Evolutionary conservation across 768 basidiomycete species (phyloP).

Genomic region (Leucocoprinus birnbaumii): DNA sequence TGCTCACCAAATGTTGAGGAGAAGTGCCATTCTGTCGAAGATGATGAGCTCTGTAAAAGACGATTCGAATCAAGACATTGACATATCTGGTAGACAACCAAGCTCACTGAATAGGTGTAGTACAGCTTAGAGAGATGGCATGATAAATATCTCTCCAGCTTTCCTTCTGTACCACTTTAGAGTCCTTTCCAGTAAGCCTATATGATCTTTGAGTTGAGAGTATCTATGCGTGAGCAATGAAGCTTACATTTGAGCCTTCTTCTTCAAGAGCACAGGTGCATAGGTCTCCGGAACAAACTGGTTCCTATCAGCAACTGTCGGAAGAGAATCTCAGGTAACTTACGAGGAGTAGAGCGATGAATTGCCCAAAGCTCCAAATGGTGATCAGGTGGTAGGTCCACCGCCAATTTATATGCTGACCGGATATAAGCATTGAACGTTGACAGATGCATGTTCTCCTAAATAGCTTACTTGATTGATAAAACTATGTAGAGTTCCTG

Average conservation of each 20-base stretch:
- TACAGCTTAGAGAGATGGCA: constrained; percentile 45
- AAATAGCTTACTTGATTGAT: constrained; percentile 56
- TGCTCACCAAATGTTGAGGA: constrained; percentile 2
- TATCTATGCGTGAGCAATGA: constrained; percentile 34
- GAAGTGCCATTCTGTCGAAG: constrained; percentile 3
- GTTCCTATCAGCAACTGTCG: neutral
- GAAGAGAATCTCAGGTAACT: constrained; percentile 14
- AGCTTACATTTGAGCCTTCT: constrained; percentile 53
- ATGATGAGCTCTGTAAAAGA: constrained; percentile 1
- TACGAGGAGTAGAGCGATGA: constrained; percentile 49
- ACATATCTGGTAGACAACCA: neutral
- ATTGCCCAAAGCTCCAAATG: constrained; percentile 65
- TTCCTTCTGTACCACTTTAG: no score
- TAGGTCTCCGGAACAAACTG: constrained; percentile 77
- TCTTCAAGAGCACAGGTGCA: constrained; percentile 53
- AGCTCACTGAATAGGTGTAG: constrained; percentile 69
- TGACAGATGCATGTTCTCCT: neutral
- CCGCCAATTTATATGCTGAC: constrained; percentile 63
- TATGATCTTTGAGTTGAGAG: neutral
- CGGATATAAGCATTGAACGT: no score
- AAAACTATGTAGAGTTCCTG: constrained; percentile 35
- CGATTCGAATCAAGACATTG: neutral
- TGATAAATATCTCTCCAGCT: no score
- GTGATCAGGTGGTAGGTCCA: constrained; percentile 76
- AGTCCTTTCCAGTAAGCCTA: no score